Evolutionary conservation across 495 filamentous ascomycete genomes (phyloP).

Genomic region (Podospora bellae-mahoneyi): DNA sequence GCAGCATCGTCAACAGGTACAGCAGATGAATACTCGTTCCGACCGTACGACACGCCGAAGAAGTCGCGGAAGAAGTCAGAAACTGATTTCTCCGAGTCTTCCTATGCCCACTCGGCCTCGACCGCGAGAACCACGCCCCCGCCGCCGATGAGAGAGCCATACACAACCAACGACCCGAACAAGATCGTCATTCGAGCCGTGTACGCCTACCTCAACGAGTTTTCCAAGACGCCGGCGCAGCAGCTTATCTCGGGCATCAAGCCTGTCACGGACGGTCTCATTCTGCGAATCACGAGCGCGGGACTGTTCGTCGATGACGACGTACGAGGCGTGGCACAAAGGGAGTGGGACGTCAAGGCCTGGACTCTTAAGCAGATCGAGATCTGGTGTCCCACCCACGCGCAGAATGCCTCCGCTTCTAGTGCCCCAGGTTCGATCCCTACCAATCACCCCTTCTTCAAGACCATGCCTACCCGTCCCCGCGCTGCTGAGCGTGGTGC

Average conservation of each 20-base stretch:
- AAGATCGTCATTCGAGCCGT: constrained; percentile 94
- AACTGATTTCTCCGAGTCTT: constrained; percentile 76
- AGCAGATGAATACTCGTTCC: constrained; percentile 70
- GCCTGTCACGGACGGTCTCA: constrained; percentile 78
- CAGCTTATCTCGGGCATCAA: constrained; percentile 74
- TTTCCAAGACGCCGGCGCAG: constrained; percentile 73
- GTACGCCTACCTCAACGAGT: constrained; percentile 81
- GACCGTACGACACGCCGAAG: constrained; percentile 76
- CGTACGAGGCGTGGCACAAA: constrained; percentile 74
- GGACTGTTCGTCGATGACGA: constrained; percentile 97
- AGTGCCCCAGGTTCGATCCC: constrained; percentile 30
- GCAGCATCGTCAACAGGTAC: constrained; percentile 54
- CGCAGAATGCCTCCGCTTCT: constrained; percentile 38
- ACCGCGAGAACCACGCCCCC: constrained; percentile 85
- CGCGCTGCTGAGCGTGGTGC: constrained; percentile 46
- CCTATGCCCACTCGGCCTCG: constrained; percentile 74
- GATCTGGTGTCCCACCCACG: constrained; percentile 71
- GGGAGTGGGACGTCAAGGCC: constrained; percentile 97
- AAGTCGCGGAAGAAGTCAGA: constrained; percentile 52
- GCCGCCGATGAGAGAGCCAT: constrained; percentile 67
- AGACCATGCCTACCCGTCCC: constrained; percentile 37
- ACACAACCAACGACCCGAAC: constrained; percentile 82
- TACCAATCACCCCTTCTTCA: constrained; percentile 40
- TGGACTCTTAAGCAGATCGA: constrained; percentile 93
- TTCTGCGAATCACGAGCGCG: constrained; percentile 80